phyloP scores from a whole-genome alignment of 2,329 filamentous ascomycete genomes.

The Truncatella angustata region DNA sequence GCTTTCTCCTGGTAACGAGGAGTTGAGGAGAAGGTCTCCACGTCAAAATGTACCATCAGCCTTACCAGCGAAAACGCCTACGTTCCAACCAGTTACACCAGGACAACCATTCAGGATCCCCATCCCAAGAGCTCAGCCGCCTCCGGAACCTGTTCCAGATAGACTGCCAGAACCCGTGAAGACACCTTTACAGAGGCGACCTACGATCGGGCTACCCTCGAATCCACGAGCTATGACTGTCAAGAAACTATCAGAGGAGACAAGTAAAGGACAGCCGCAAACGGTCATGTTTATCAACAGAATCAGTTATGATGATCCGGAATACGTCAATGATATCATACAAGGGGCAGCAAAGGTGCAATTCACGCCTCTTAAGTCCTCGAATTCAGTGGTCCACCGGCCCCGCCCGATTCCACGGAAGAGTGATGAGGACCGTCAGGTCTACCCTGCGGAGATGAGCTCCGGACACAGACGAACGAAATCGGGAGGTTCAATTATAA shows the following conservation, averaged over 20 bases:
- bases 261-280: conserved; percentile 32
- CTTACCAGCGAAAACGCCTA: conserved; percentile 14
- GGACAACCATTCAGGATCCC: conserved; percentile 29
- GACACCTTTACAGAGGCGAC: conserved; percentile 41
- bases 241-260: conserved; percentile 26
- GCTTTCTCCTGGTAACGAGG: conserved; percentile 49
- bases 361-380: conserved; percentile 21
- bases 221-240: conserved; percentile 42
- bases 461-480: conserved; percentile 46
- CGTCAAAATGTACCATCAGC: conserved; percentile 27
- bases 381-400: conserved; percentile 48
- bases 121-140: conserved; percentile 29
- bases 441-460: conserved; percentile 45
- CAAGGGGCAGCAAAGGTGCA: conserved; percentile 36
- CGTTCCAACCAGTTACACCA: conserved; percentile 24
- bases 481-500: conserved; percentile 46
- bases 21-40: conserved; percentile 51
- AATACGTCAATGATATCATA: conserved; percentile 47
- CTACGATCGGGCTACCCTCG: conserved; percentile 45
- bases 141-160: conserved; percentile 26
- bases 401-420: conserved; percentile 56
- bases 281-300: conserved; percentile 57
- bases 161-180: conserved; percentile 30
- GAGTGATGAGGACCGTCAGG: conserved; percentile 40
- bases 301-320: conserved; percentile 54